Conservation (phyloP, 2,329 filamentous ascomycete species). For the Microcyclosporella mali region DNA sequence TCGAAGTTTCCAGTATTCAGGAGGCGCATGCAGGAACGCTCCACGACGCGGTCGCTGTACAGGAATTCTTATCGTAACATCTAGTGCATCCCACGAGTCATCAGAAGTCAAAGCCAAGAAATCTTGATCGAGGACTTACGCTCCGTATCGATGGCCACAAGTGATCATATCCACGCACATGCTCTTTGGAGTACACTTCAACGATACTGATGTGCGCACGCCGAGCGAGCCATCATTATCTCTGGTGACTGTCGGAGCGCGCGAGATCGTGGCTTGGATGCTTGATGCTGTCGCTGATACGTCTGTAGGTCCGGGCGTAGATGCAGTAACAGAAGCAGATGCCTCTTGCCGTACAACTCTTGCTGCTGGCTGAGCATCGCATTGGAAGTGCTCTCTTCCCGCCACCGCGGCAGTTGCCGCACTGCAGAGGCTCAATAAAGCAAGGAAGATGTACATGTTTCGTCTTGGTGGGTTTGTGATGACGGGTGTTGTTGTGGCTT, state of each 20-base stretch:
- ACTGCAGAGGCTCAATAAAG: no score
- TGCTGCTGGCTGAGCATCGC: not conserved
- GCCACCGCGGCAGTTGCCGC: no score
- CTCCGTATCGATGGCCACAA: constrained; percentile 15
- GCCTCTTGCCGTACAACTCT: not conserved
- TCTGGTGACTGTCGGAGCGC: not conserved
- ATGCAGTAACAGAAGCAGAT: not conserved
- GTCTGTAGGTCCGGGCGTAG: not conserved
- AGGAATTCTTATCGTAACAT: constrained; percentile 21
- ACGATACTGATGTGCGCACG: no score
- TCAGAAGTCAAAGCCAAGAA: not conserved
- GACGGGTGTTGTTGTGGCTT: not conserved
- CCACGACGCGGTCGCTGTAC: constrained; percentile 6
- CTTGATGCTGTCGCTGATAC: not conserved
- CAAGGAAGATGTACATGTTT: not conserved
- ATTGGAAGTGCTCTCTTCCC: no score
- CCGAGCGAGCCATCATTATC: not conserved
- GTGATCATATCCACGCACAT: constrained; percentile 16
- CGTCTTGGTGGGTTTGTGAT: not conserved
- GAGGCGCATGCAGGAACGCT: not conserved
- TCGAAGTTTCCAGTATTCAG: not conserved
- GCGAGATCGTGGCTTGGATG: not conserved
- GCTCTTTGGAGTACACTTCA: constrained; percentile 7
- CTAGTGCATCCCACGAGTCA: constrained; percentile 4
- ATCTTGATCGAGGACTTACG: constrained; percentile 15